These are phyloP conservation scores for Calonectria fujianensis DNA, from an alignment of 2,329 filamentous ascomycete genomes.

Conservation along the genomic window DNA sequence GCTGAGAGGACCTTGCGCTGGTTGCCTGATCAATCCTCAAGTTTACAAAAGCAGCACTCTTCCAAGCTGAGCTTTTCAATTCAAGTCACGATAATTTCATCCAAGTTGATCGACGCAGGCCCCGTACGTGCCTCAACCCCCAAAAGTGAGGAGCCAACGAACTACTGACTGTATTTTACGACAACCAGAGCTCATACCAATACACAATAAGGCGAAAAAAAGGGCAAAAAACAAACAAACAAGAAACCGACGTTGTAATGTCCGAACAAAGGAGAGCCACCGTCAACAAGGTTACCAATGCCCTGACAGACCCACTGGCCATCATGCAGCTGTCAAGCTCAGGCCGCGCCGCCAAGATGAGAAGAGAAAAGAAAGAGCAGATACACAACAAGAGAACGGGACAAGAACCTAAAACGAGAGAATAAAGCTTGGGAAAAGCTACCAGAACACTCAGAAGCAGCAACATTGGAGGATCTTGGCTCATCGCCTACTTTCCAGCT, in stretches of 20 bases:
- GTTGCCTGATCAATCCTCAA: background rate
- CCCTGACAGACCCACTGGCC: slow-evolving; percentile 21
- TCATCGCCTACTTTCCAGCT: background rate
- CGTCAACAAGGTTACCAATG: slow-evolving; percentile 11
- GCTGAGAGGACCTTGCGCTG: slow-evolving; percentile 16
- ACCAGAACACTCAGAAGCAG: background rate
- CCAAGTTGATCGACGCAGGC: too few species aligned
- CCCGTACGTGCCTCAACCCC: background rate
- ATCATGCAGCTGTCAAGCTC: slow-evolving; percentile 29
- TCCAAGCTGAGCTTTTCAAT: background rate
- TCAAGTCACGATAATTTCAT: background rate
- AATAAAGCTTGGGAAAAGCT: background rate
- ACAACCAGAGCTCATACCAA: background rate
- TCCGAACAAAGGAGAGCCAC: background rate
- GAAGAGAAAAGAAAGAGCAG: slow-evolving; percentile 1
- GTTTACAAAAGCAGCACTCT: background rate
- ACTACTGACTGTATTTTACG: background rate
- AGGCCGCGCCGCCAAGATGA: slow-evolving; percentile 24
- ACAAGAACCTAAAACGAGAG: background rate
- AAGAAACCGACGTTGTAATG: background rate
- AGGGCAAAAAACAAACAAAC: too few species aligned
- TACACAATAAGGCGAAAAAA: too few species aligned
- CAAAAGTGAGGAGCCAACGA: background rate
- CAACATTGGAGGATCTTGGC: background rate
- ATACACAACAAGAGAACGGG: background rate